Conservation (phyloP, 208 protist genomes). For the Leishmania tarentolae region DNA sequence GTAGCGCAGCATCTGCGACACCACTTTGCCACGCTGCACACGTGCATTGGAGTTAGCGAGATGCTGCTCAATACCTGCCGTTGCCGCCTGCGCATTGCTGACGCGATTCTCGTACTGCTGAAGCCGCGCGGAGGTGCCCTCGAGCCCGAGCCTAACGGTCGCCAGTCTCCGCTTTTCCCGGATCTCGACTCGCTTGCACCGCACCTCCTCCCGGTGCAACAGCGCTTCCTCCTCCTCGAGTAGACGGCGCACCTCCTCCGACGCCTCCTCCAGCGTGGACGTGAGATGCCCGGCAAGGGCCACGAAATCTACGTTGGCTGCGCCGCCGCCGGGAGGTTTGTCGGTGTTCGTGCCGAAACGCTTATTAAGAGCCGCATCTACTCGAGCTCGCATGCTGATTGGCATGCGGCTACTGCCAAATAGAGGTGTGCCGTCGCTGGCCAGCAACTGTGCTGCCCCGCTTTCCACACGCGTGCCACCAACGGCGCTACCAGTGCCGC, state of each 20-base stretch:
- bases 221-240: conserved; percentile 49
- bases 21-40: conserved; percentile 69
- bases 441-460: conserved; percentile 27
- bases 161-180: conserved; percentile 72
- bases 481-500: conserved; percentile 19
- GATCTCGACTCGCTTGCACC: conserved; percentile 73
- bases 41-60: conserved; percentile 81
- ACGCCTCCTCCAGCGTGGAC: conserved; percentile 49
- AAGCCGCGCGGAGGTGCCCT: conserved; percentile 70
- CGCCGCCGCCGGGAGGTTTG: not conserved
- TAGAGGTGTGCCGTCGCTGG: conserved; percentile 41
- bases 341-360: not conserved
- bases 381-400: conserved; percentile 17
- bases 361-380: not conserved
- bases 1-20: conserved; percentile 76
- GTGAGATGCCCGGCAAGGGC: conserved; percentile 47
- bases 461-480: conserved; percentile 18
- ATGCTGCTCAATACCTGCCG: conserved; percentile 89
- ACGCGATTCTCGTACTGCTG: conserved; percentile 84
- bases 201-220: conserved; percentile 60
- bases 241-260: conserved; percentile 52
- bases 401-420: conserved; percentile 38
- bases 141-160: conserved; percentile 76
- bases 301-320: conserved; percentile 30
- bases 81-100: conserved; percentile 79